Evolutionary conservation across 495 filamentous ascomycete species (phyloP), one percentile per base, ranked within the genome.

Genomic region (Xeromyces bisporus): DNA sequence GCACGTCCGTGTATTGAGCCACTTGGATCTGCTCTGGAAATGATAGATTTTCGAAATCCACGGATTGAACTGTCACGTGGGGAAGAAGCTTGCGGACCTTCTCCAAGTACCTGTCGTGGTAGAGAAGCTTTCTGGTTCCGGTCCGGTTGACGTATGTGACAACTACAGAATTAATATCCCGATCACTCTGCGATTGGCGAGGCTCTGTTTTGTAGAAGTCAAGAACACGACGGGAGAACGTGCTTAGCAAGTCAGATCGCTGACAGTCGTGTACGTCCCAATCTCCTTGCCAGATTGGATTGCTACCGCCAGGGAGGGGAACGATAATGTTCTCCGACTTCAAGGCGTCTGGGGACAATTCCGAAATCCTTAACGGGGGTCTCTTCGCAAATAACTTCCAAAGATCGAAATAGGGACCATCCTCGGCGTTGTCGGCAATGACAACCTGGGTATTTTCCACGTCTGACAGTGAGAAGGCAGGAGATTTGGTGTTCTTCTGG

Each of bases 271-370:
- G 36, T n/a, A 37, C 18, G 17, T 47, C 37, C 42, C 44, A 48
- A 28, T 52, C 46, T 23, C 44, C 46, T 36, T 49, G 41, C 57
- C 57, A 59, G 13, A 58, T 40, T 6, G 57, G 51, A 42, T 49
- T 56, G 28, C 43, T 41, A 12, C 36, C 50, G 14, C 57, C 57
- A 21, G 53, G 30, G 7, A 56, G 36, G 12, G 55, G 57, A 17
- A 62, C 26, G 38, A 59, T 48, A 16, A 62, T 31, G 26, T 53
- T 51, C 26, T 46, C 10, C 10, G 32, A 24, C 15, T 18, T 37
- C 28, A 34, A 33, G 20, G 38, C 41, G 23, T 34, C 14, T 6
- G 30, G 11, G 9, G 43, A 12, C 16, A 47, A 18, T 26, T 50
- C 35, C 9, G 36, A 36, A 24, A 47, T 21, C 14, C 53, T 50